Evolutionary conservation across 805 yeast genomes (phyloP), one percentile per base, ranked within the genome.

Genomic region (Jamesozyma piceae): DNA sequence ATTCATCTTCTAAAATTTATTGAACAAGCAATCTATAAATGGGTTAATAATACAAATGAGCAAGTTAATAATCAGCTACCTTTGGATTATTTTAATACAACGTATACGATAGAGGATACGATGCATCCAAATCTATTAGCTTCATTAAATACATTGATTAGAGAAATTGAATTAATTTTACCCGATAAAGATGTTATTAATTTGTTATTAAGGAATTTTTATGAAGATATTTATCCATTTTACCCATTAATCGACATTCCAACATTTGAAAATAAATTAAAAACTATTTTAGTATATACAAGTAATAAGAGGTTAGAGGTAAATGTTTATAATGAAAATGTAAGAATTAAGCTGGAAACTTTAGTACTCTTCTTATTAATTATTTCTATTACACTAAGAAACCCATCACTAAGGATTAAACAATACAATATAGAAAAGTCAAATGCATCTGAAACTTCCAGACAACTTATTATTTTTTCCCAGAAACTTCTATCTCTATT

Each of bases 211-310:
- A 46, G 32, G 21, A 39, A 38, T 2, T 54, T 54, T 31, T 53
- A 52, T 33, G 43, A 50, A 26, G 44, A 51, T 14, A 43, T 54
- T 15, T 54, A 53, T 29, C 58, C 58, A 27, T 45, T 51, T 29
- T 51, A 38, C 28, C 57, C 58, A 15, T 42, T 48, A 22, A 43
- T 54, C 33, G 55, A 53, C 26, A 48, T 51, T 21, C 32, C 39
- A 2, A 9, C 37, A 2, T 46, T 46, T 34, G 49, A 46, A 33
- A 27, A 33, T 2, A 39, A 36, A 8, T 24, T 46, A 19, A 21
- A 19, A 9, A 29, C 21, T n/a, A 29, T 43, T 8, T 18, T 41
- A 19, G 18, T 35, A 3, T n/a, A 30, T 14, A 29, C 28, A 14
- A 24, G 35, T n/a, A 29, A 26, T 28, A 19, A 13, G 14, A 26